Evolutionary conservation across 2,329 filamentous ascomycete species (phyloP), one percentile per base, ranked within the genome.

Genomic region (Arthrobotrys musiformis): DNA sequence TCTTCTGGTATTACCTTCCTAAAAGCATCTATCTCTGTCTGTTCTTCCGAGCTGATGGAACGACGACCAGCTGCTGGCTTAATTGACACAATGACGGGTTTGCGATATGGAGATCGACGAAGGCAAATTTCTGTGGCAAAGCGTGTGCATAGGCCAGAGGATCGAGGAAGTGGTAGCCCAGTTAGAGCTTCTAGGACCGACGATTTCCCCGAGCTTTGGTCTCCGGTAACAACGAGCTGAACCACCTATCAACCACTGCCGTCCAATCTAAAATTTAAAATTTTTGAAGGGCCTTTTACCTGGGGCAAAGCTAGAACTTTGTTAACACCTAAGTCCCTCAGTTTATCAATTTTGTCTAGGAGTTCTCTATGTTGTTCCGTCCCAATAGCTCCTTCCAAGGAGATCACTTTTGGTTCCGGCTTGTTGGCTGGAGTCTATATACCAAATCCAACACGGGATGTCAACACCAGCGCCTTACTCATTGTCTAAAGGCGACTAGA

Each of bases 51-150:
- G 13, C 24, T 63, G 17, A 70, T n/a, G 17, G 8, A 26, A n/a
- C 50, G 37, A 15, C 26, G 44, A 6, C 9, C 35, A n/a, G 22
- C n/a, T 15, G 54, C 56, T 22, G 50, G 40, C n/a, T 60, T 78
- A 40, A 62, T 70, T 4, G 37, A 52, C 74, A 33, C 82, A 77
- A 1, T 83, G 67, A 0, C 80, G 15, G 68, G 68, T 80, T 82
- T 83, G 82, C 1, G 79, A 19, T 2, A 35, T 52, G 30, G 33
- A 15, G 80, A 78, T 37, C 84, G 82, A 0, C 84, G 84, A 26
- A 86, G 83, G 11, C 83, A 84, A 50, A 87, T 86, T 70, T 86
- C 83, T 0, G 85, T 86, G 0, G 85, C 84, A 79, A 85, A 86
- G 1, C 84, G 79, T 1, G 85, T 86, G 54, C 85, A 86, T 2